Base-by-base conservation (phyloP, 805 yeast genomes). In the Crinitomyces ghanaensis region DNA sequence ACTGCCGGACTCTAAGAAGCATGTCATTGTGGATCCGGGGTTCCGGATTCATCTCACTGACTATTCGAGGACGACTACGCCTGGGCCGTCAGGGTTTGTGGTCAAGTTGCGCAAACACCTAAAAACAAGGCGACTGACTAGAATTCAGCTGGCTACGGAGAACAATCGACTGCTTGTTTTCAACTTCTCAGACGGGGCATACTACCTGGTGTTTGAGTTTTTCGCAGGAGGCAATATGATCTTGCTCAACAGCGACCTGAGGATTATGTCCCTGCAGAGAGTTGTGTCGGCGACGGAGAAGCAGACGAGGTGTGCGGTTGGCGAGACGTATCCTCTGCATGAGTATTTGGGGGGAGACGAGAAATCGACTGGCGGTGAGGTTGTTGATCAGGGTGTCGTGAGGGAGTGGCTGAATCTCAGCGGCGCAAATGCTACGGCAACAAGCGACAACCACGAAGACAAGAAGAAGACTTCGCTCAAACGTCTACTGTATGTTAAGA, bases 161-260 rank as follows among this genome's bases (percentile, higher is more conserved):
- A 95, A 85, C 51, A 68, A 97, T 54, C n/a, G n/a, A n/a, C 72
- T 83, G n/a, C 62, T 83, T 28, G 93, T 85, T 0, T 55, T 88
- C 28, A 74, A 82, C 39, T 88, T 88, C 57, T 74, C 86, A 28
- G 94, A 83, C 47, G 95, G 95, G 2, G 74, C 60, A 49, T 57
- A 50, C 43, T 77, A 80, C 45, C 59, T 88, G 42, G 94, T 83
- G 0, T 56, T 88, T 34, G 98, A 88, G 55, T 88, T 88, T 49
- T 88, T 86, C 60, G 81, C 95, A 51, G 95, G 95, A 2, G 98
- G 98, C 18, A 88, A 88, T 51, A 71, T 88, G 35, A 61, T 88
- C 13, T 62, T 88, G 14, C 62, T 88, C 40, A 93, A 88, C 53
- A 66, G 72, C 19, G 68, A 76, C 14, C 55, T 64, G 39, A 74